phyloP scores from a whole-genome alignment of 768 basidiomycete species.

The Inosperma sp. region DNA sequence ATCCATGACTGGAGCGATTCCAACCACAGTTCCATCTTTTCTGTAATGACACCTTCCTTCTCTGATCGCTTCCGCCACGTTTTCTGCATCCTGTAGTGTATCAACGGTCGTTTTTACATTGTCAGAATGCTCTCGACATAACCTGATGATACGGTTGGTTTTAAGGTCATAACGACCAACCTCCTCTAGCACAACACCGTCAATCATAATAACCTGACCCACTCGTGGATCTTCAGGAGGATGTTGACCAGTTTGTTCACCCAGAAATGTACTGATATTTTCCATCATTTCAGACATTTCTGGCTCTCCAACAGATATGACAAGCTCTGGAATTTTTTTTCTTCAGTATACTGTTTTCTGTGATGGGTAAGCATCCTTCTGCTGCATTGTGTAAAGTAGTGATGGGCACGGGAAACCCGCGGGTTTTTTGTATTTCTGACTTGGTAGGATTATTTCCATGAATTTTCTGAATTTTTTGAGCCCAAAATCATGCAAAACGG shows the following conservation, averaged over 20 bases:
- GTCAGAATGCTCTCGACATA: constrained; percentile 26
- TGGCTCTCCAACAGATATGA: constrained; percentile 11
- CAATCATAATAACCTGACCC: constrained; percentile 23
- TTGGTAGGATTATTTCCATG: no score
- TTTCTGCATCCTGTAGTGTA: constrained; percentile 7
- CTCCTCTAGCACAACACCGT: constrained; percentile 26
- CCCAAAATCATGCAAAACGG: no score
- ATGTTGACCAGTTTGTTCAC: constrained; percentile 7
- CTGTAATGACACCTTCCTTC: constrained; percentile 17
- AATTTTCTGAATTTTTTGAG: no score
- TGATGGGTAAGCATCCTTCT: constrained; percentile 20
- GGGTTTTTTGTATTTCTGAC: no score
- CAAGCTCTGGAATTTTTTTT: constrained; percentile 15
- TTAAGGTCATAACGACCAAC: constrained; percentile 15
- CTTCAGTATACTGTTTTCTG: constrained; percentile 11
- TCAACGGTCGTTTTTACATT: not conserved
- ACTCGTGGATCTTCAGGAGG: constrained; percentile 4
- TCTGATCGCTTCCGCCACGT: constrained; percentile 9
- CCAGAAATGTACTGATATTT: constrained; percentile 16
- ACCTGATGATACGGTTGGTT: constrained; percentile 16
- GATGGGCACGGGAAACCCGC: no score
- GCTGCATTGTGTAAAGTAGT: constrained; percentile 25
- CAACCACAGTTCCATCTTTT: constrained; percentile 28
- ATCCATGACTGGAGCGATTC: constrained; percentile 19
- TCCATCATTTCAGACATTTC: constrained; percentile 9